Conservation (phyloP, 2,329 filamentous ascomycete species). For the Claviceps pazoutovae region DNA sequence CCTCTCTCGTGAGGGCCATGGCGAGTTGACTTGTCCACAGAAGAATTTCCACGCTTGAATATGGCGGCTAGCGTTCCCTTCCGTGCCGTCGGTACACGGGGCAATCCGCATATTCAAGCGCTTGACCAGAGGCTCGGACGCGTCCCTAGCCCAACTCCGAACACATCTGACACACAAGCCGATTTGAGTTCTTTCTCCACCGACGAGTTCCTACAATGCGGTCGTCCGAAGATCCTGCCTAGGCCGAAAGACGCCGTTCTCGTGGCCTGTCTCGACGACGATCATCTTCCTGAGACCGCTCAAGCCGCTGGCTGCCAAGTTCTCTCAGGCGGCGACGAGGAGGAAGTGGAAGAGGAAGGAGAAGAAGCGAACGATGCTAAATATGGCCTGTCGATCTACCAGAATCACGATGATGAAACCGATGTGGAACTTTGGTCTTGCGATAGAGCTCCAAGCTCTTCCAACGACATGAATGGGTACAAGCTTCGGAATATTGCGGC, state of each 20-base stretch:
- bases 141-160: slow-evolving; percentile 20
- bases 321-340: slow-evolving; percentile 32
- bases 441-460: not conserved
- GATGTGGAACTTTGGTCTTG: not conserved
- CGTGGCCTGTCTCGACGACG: slow-evolving; percentile 47
- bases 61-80: slow-evolving; percentile 17
- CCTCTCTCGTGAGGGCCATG: slow-evolving; percentile 15
- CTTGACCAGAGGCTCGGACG: slow-evolving; percentile 19
- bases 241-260: slow-evolving; percentile 54
- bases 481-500: slow-evolving; percentile 19
- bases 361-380: slow-evolving; percentile 14
- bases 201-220: slow-evolving; percentile 33
- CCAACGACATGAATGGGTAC: slow-evolving; percentile 6
- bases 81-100: slow-evolving; percentile 14
- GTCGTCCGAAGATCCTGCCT: slow-evolving; percentile 38
- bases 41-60: slow-evolving; percentile 24
- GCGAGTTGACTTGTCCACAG: slow-evolving; percentile 18
- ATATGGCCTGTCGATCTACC: not conserved
- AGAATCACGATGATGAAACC: not conserved
- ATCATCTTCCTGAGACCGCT: slow-evolving; percentile 52
- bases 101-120: slow-evolving; percentile 26
- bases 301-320: slow-evolving; percentile 37
- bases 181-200: slow-evolving; percentile 17
- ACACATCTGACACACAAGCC: slow-evolving; percentile 23
- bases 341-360: slow-evolving; percentile 19